Evolutionary conservation across 2,329 filamentous ascomycete genomes (phyloP), one percentile per base, ranked within the genome.

Genomic region (Onygenales sp.): DNA sequence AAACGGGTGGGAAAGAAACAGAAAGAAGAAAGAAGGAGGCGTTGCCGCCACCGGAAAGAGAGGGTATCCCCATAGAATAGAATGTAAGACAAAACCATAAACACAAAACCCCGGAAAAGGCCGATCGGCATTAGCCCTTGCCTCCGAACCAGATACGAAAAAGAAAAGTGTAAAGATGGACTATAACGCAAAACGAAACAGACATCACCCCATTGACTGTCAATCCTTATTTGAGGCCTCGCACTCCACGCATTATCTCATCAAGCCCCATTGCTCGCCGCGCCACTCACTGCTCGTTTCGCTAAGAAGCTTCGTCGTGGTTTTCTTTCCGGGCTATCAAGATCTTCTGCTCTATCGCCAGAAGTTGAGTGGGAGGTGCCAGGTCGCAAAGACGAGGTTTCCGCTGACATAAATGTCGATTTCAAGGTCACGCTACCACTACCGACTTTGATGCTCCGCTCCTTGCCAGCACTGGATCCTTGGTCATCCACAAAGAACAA

Each of bases 401-500:
- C 84, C 0, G 75, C 72, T 0, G 72, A 71, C 31, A 74, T 74
- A 64, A 95, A 96, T 52, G 75, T 81, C 66, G 86, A 93, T 73
- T 83, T 86, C 46, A 96, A 68, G 0, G 82, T 76, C 1, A 96
- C 85, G 1, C 72, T 79, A 27, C 89, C 90, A 38, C 74, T 77
- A 10, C 92, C 92, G 31, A 91, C 84, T 36, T 75, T 79, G 51
- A 98, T 72, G 42, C 82, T 76, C 75, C 92, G 93, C 61, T 92
- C 85, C 35, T 78, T 75, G 9, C 81, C 81, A 1, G 77, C 74
- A 2, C 82, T 80, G 1, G 78, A 80, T 7, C 79, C 77, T 59
- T 82, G 79, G 66, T 98, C 92, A 59, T 92, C 89, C n/a, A 98
- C 82, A 66, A 94, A 91, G 73, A 95, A 95, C n/a, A 86, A 68